These are phyloP conservation scores for Santalum album DNA, from an alignment of 164 flowering plant species.

Conservation along the genomic window DNA sequence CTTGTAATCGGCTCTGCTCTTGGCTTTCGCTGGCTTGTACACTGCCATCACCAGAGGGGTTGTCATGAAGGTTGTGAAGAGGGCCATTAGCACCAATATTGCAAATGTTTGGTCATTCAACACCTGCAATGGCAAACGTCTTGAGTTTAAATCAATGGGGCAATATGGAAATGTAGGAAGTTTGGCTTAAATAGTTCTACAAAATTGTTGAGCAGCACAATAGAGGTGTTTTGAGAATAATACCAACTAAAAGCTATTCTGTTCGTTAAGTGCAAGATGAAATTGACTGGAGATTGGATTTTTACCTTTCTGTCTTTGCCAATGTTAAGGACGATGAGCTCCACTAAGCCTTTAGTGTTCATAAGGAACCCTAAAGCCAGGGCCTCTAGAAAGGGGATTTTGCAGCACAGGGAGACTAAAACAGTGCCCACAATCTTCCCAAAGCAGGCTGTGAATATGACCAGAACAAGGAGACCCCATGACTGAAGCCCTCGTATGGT, in stretches of 20 bases:
- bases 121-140: slow-evolving; percentile 22
- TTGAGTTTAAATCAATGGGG: background rate
- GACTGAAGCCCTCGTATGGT: slow-evolving; percentile 45
- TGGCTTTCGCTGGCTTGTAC: slow-evolving; percentile 47
- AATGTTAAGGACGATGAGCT: slow-evolving; percentile 48
- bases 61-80: slow-evolving; percentile 66
- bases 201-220: no score
- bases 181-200: no score
- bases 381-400: slow-evolving; percentile 31
- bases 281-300: no score
- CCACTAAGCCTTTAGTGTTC: slow-evolving; percentile 59
- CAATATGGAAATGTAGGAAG: no score
- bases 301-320: slow-evolving; percentile 41
- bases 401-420: slow-evolving; percentile 23
- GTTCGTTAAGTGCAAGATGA: no score
- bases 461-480: slow-evolving; percentile 53
- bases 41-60: slow-evolving; percentile 48
- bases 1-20: slow-evolving; percentile 30
- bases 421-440: slow-evolving; percentile 52
- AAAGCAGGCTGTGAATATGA: slow-evolving; percentile 41
- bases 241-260: no score
- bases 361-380: slow-evolving; percentile 48
- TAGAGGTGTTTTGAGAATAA: no score
- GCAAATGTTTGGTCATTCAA: slow-evolving; percentile 50
- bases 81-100: slow-evolving; percentile 60